Conservation (phyloP, 768 basidiomycete species). For the Leccinum pellstonianum region DNA sequence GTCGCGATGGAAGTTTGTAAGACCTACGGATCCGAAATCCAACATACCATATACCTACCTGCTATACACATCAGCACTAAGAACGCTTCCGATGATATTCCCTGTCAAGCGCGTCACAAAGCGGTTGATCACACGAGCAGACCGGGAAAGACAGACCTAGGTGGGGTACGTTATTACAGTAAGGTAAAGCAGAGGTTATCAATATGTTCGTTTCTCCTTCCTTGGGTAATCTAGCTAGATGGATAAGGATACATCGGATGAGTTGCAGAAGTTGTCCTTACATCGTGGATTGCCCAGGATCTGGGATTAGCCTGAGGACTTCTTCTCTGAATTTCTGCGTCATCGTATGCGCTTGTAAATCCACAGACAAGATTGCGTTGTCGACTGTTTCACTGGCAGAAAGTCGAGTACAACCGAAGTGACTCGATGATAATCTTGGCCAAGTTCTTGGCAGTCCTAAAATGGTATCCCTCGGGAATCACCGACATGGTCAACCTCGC, state of each 20-base stretch:
- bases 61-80: conserved; percentile 97
- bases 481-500: background rate
- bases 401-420: background rate
- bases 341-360: conserved; percentile 34
- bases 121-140: conserved; percentile 6
- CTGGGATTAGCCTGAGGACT: conserved; percentile 49
- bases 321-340: conserved; percentile 54
- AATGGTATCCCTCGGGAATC: background rate
- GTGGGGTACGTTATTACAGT: conserved; percentile 97
- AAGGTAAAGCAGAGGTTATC: conserved; percentile 93
- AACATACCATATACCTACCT: conserved; percentile 51
- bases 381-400: background rate
- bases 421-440: background rate
- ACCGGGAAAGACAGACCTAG: conserved; percentile 55
- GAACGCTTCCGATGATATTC: conserved; percentile 91
- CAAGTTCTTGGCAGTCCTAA: background rate
- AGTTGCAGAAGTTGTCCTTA: conserved; percentile 25
- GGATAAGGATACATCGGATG: background rate
- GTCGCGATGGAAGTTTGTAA: conserved; percentile 4
- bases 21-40: background rate
- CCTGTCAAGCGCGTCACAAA: conserved; percentile 39
- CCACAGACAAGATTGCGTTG: background rate
- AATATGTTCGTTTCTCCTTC: conserved; percentile 85
- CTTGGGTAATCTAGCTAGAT: conserved; percentile 59
- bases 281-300: conserved; percentile 53